A percentile compares a stretch with the other conserved stretches of the same genome.
These are phyloP conservation scores for Apiospora hydei DNA, from an alignment of 2,329 filamentous ascomycete genomes.

Conservation along the genomic window DNA sequence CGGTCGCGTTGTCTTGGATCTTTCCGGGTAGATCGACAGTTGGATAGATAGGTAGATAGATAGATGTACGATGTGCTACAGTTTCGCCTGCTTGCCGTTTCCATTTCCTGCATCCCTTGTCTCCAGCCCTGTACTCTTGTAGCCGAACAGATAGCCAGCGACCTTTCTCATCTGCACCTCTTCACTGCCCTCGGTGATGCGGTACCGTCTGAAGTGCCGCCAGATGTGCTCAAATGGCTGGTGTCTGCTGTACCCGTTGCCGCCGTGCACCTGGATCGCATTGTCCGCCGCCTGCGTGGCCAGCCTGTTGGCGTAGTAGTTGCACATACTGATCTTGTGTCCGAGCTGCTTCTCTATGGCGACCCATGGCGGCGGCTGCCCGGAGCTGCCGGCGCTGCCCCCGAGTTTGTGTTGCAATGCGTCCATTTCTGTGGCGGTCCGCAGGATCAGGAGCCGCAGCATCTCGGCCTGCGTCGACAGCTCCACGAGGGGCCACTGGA, in stretches of 20 bases:
- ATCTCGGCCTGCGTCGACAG: slow-evolving; percentile 68
- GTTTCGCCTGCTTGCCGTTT: background rate
- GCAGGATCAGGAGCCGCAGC: slow-evolving; percentile 66
- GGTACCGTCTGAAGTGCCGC: slow-evolving; percentile 67
- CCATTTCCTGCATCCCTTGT: background rate
- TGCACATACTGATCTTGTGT: slow-evolving; percentile 71
- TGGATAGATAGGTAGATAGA: background rate
- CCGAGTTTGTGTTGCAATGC: slow-evolving; percentile 46
- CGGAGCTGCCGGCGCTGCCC: slow-evolving; percentile 32
- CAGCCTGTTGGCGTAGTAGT: slow-evolving; percentile 69
- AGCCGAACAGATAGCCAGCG: slow-evolving; percentile 57
- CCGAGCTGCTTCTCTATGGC: slow-evolving; percentile 65
- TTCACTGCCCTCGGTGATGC: slow-evolving; percentile 70
- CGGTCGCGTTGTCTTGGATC: slow-evolving; percentile 55
- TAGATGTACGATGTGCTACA: background rate
- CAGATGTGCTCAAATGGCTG: slow-evolving; percentile 71
- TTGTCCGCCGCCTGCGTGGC: slow-evolving; percentile 67
- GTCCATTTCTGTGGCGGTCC: slow-evolving; percentile 69
- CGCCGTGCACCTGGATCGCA: slow-evolving; percentile 69
- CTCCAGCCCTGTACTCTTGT: slow-evolving; percentile 29
- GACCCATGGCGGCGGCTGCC: slow-evolving; percentile 49
- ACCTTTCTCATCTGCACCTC: slow-evolving; percentile 73
- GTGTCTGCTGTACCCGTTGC: slow-evolving; percentile 65
- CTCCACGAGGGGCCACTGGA: slow-evolving; percentile 70
- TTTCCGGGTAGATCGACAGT: slow-evolving; percentile 30